phyloP scores from a whole-genome alignment of 768 basidiomycete species.

The Tricholoma hemisulphureum region DNA sequence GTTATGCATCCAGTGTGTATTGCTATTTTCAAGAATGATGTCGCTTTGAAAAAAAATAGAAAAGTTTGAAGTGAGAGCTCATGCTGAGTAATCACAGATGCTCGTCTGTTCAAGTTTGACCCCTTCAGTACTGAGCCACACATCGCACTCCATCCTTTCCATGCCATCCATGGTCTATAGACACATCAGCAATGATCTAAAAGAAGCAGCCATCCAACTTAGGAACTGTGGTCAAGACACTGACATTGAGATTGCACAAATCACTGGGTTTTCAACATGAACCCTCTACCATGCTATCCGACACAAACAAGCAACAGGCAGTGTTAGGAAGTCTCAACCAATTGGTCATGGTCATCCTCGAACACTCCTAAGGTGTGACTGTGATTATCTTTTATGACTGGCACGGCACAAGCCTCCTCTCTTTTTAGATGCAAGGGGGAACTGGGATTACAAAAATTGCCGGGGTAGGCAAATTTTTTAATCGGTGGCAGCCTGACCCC shows the following conservation, averaged over 20 bases:
- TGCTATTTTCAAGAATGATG: no score
- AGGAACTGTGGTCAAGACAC: not conserved
- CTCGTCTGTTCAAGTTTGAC: no score
- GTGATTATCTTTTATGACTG: not conserved
- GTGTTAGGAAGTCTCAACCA: not conserved
- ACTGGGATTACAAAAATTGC: no score
- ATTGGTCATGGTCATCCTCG: not conserved
- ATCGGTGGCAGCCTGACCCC: no score
- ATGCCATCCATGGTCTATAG: not conserved
- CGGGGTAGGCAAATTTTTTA: no score
- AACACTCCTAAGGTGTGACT: not conserved
- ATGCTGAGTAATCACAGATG: no score
- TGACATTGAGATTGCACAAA: not conserved
- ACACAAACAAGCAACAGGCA: not conserved
- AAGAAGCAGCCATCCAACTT: not conserved
- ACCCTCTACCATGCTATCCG: not conserved
- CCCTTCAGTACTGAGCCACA: not conserved
- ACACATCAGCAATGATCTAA: not conserved
- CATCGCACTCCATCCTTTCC: not conserved
- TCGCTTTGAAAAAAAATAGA: no score
- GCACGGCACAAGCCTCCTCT: not conserved
- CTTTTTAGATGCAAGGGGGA: not conserved
- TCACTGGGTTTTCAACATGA: not conserved
- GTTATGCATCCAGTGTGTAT: no score
- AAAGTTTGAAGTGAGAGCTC: no score